phyloP scores from a whole-genome alignment of 1,284 basidiomycete genomes.

The Apiotrichum akiyoshidainum region DNA sequence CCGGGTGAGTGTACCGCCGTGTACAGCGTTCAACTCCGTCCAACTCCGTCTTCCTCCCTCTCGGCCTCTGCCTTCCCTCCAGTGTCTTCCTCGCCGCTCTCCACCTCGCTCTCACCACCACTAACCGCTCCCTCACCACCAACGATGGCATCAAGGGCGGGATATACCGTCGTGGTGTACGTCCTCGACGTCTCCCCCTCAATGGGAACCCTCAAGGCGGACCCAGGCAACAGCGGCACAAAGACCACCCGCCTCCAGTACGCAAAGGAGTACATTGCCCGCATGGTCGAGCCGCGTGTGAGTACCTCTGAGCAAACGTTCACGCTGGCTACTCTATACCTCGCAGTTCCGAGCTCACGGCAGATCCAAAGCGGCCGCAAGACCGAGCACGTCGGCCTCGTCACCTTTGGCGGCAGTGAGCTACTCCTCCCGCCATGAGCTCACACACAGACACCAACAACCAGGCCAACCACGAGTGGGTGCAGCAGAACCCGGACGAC shows the following conservation, averaged over 20 bases:
- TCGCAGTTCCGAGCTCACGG: background rate
- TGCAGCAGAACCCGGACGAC: slow-evolving; percentile 35
- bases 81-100: background rate
- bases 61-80: no score
- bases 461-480: slow-evolving; percentile 56
- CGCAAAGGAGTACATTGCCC: slow-evolving; percentile 77
- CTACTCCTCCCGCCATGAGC: slow-evolving; percentile 9
- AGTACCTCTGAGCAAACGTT: slow-evolving; percentile 12
- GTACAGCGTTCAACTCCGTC: no score
- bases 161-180: slow-evolving; percentile 55
- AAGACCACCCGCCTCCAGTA: slow-evolving; percentile 74
- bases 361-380: slow-evolving; percentile 85
- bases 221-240: slow-evolving; percentile 59
- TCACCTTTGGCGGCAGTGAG: slow-evolving; percentile 75
- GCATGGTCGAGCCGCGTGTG: slow-evolving; percentile 86
- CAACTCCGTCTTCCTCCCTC: no score
- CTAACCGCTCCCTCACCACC: background rate
- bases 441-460: slow-evolving; percentile 66
- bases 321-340: slow-evolving; percentile 1
- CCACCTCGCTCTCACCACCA: background rate
- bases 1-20: no score
- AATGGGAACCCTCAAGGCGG: slow-evolving; percentile 67
- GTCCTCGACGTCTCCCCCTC: slow-evolving; percentile 80
- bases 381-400: slow-evolving; percentile 83
- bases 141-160: slow-evolving; percentile 37